These are phyloP conservation scores for Rhodotorula sp. DNA, from an alignment of 1,284 basidiomycete species.

Conservation along the genomic window DNA sequence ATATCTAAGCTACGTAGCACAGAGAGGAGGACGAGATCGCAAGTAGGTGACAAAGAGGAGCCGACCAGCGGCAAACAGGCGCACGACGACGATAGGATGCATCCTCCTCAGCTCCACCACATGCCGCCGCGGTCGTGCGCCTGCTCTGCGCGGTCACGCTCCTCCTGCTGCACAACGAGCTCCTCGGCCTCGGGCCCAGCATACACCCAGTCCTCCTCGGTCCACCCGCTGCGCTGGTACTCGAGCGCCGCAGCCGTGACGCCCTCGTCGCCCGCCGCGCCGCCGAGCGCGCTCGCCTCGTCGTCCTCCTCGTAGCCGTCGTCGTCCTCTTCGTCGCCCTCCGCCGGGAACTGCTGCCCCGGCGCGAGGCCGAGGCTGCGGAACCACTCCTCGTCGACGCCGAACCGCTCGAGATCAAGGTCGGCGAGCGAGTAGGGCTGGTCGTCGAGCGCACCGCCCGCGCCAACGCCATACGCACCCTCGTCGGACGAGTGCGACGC, in stretches of 20 bases:
- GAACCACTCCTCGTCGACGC: constrained; percentile 28
- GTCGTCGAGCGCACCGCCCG: background rate
- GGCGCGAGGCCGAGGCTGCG: constrained; percentile 10
- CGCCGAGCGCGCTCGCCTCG: background rate
- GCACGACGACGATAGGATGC: background rate
- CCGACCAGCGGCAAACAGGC: background rate
- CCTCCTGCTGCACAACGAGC: background rate
- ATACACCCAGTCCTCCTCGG: background rate
- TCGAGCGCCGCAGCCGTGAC: background rate
- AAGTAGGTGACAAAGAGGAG: background rate
- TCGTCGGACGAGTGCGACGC: constrained; percentile 5
- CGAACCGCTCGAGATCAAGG: constrained; percentile 25
- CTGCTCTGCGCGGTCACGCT: background rate
- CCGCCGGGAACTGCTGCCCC: background rate
- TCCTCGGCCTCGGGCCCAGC: background rate
- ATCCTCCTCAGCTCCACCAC: constrained; percentile 4
- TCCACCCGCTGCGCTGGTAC: background rate
- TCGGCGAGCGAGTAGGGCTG: constrained; percentile 7
- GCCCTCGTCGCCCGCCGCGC: background rate
- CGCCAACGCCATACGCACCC: background rate
- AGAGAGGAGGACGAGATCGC: too few species aligned
- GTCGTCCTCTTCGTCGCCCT: constrained; percentile 2
- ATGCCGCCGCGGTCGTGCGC: constrained; percentile 3
- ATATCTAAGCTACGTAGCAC: too few species aligned
- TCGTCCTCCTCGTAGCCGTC: constrained; percentile 14